Conservation (phyloP, 768 basidiomycete genomes). For the Fomitopsis serialis region DNA sequence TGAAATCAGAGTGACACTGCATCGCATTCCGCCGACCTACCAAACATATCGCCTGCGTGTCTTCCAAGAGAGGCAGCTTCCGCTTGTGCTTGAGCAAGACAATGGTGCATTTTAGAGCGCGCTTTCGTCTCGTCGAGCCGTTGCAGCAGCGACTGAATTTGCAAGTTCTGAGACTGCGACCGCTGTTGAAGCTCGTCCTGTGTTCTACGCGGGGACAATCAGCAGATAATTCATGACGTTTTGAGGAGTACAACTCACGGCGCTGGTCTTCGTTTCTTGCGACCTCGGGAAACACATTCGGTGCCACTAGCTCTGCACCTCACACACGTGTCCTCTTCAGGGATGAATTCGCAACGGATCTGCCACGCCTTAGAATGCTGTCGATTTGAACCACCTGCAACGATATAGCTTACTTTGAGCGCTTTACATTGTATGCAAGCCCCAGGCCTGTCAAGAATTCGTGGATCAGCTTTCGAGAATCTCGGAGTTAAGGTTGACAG, state of each 20-base stretch:
- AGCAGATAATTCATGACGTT: neutral
- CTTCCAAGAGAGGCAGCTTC: conserved; percentile 8
- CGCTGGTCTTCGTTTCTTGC: conserved; percentile 55
- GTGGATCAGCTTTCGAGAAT: too few species aligned
- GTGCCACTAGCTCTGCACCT: conserved; percentile 44
- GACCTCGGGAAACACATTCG: conserved; percentile 39
- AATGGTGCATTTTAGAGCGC: conserved; percentile 15
- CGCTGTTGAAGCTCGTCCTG: conserved; percentile 49
- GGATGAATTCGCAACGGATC: conserved; percentile 48
- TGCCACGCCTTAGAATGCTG: conserved; percentile 14
- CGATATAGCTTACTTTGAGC: neutral
- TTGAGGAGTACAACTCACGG: conserved; percentile 34
- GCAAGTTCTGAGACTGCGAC: conserved; percentile 23
- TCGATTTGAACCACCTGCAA: neutral
- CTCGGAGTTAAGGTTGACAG: too few species aligned
- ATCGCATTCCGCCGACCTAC: neutral
- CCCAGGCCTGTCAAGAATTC: neutral
- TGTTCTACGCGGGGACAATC: conserved; percentile 32
- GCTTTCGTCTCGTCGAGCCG: conserved; percentile 6
- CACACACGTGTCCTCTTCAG: conserved; percentile 42
- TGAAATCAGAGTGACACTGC: neutral
- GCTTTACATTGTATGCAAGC: neutral
- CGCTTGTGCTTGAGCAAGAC: neutral
- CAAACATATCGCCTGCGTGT: neutral
- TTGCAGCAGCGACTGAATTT: conserved; percentile 7